phyloP scores from a whole-genome alignment of 306 rosid genomes.

The Ochetophila trinervis region DNA sequence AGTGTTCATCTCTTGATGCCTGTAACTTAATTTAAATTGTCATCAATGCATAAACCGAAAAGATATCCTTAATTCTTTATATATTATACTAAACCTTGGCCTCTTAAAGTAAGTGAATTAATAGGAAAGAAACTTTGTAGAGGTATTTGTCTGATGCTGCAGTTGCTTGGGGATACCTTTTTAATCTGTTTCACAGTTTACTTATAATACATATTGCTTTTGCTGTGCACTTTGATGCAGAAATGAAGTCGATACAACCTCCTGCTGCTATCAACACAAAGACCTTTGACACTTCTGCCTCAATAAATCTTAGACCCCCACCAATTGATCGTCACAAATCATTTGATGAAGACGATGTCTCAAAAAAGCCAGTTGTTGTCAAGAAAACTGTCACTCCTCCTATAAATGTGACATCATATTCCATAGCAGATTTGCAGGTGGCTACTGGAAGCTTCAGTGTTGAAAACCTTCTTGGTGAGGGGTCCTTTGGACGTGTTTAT shows the following conservation, averaged over 20 bases:
- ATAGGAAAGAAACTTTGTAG: background rate
- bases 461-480: constrained; percentile 90
- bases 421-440: constrained; percentile 91
- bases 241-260: constrained; percentile 58
- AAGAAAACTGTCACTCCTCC: constrained; percentile 55
- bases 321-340: constrained; percentile 87
- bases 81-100: background rate
- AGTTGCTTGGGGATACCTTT: constrained; percentile 2
- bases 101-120: background rate
- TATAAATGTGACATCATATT: constrained; percentile 67
- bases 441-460: constrained; percentile 94
- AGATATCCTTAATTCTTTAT: background rate
- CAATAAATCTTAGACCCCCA: constrained; percentile 84
- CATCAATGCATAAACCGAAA: background rate
- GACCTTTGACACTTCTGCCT: constrained; percentile 50
- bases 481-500: constrained; percentile 91
- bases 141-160: background rate
- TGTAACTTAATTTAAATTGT: background rate
- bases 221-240: constrained; percentile 44
- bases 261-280: constrained; percentile 52
- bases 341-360: constrained; percentile 64
- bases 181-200: background rate
- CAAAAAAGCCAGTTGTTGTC: constrained; percentile 46
- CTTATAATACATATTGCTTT: constrained; percentile 4
- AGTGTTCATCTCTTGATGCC: background rate